Conservation (phyloP, 2,329 filamentous ascomycete genomes). For the Waltergamsia citrina region DNA sequence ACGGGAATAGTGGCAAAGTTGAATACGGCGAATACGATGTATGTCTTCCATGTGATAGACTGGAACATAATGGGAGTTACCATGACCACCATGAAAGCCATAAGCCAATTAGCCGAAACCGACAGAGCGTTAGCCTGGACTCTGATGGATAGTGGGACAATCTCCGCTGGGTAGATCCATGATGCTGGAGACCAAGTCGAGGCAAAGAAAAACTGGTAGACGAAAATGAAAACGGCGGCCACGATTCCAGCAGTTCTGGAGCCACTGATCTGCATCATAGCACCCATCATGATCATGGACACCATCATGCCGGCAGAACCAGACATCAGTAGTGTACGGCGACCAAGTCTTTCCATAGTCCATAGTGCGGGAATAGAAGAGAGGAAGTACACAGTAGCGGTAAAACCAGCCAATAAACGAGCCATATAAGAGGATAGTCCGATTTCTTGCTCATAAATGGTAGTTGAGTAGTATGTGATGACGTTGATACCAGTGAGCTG, state of each 20-base stretch:
- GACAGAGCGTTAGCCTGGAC: neutral
- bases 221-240: neutral
- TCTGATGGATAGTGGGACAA: conserved; percentile 7
- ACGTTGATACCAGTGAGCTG: conserved; percentile 13
- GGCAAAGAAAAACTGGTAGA: conserved; percentile 19
- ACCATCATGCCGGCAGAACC: conserved; percentile 23
- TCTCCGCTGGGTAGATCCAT: conserved; percentile 31
- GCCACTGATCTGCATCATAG: neutral
- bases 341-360: conserved; percentile 22
- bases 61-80: conserved; percentile 18
- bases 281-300: neutral
- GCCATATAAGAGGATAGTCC: conserved; percentile 33
- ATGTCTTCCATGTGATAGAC: conserved; percentile 8
- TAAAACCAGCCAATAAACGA: conserved; percentile 39
- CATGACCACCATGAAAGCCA: conserved; percentile 13
- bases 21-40: conserved; percentile 18
- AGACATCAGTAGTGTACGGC: conserved; percentile 27
- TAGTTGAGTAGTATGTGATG: conserved; percentile 20
- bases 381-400: conserved; percentile 25
- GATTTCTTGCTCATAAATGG: conserved; percentile 27
- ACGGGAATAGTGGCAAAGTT: conserved; percentile 13
- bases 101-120: neutral
- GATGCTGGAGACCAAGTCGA: conserved; percentile 24
- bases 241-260: neutral
- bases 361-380: conserved; percentile 28